phyloP scores from a whole-genome alignment of 2,329 filamentous ascomycete genomes.

The Monilinia aucupariae region DNA sequence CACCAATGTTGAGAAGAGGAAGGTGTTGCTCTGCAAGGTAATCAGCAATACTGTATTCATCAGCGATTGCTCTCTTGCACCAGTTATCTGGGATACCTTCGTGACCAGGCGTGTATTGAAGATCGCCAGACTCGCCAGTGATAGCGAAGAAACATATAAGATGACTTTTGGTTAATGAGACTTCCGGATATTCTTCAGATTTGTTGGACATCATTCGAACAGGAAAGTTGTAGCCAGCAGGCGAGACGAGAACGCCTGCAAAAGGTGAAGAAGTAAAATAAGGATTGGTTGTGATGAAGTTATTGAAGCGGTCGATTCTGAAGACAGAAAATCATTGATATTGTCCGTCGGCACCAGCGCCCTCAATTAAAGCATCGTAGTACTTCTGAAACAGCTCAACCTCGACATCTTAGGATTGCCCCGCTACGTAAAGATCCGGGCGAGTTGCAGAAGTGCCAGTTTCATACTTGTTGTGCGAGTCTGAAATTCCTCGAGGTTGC shows the following conservation, averaged over 20 bases:
- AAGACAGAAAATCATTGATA: slow-evolving; percentile 4
- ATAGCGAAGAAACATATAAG: slow-evolving; percentile 35
- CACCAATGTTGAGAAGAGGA: slow-evolving; percentile 44
- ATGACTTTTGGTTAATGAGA: slow-evolving; percentile 37
- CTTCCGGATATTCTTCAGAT: slow-evolving; percentile 29
- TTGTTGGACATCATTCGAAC: slow-evolving; percentile 30
- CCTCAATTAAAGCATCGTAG: slow-evolving; percentile 8
- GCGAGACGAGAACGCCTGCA: slow-evolving; percentile 23
- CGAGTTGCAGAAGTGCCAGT: slow-evolving; percentile 47
- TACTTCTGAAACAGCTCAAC: slow-evolving; percentile 10
- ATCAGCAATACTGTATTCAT: slow-evolving; percentile 38
- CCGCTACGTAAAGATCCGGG: slow-evolving; percentile 39
- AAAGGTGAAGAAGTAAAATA: slow-evolving; percentile 47
- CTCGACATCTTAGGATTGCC: slow-evolving; percentile 4
- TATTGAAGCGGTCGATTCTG: slow-evolving; percentile 3
- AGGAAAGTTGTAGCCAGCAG: slow-evolving; percentile 27
- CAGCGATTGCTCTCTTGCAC: slow-evolving; percentile 14
- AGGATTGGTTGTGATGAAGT: slow-evolving; percentile 38
- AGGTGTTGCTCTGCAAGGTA: slow-evolving; percentile 39
- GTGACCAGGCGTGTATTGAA: slow-evolving; percentile 13
- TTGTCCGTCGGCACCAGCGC: slow-evolving; percentile 2
- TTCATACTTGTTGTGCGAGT: slow-evolving; percentile 49
- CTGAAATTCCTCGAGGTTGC: slow-evolving; percentile 42
- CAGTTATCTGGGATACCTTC: slow-evolving; percentile 15
- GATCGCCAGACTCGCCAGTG: slow-evolving; percentile 20